Percentiles rank a stretch among this genome's conserved stretches.
Evolutionary conservation across 257 asterid species (phyloP).

Genomic region (Plectranthus barbatus): DNA sequence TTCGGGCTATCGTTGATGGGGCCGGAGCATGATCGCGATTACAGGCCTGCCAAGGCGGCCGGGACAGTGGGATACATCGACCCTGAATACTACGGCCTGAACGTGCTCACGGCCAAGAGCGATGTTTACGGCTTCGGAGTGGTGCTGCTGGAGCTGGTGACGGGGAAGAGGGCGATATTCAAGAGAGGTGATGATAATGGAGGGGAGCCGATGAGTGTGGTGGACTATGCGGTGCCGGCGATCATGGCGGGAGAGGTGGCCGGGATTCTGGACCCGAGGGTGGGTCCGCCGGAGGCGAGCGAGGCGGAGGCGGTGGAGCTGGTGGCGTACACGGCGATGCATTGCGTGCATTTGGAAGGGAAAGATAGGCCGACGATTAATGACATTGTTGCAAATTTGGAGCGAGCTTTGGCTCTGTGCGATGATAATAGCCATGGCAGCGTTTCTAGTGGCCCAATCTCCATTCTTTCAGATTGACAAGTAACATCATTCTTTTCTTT

Average conservation of each 20-base stretch:
- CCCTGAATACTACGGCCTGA: conserved; percentile 68
- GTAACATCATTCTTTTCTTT: conserved; percentile 1
- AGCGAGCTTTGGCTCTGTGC: conserved; percentile 61
- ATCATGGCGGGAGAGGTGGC: conserved; percentile 52
- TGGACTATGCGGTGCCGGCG: conserved; percentile 64
- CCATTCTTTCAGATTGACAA: conserved; percentile 52
- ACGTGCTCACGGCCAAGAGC: conserved; percentile 68
- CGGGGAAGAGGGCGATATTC: conserved; percentile 72
- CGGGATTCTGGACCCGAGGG: conserved; percentile 45
- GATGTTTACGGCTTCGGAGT: conserved; percentile 88
- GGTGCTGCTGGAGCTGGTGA: conserved; percentile 60
- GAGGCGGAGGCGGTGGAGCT: conserved; percentile 77
- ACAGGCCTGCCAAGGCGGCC: conserved; percentile 50
- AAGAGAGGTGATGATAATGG: conserved; percentile 28
- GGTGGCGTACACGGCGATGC: conserved; percentile 83
- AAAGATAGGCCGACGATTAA: conserved; percentile 72
- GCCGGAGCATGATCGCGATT: conserved; percentile 38
- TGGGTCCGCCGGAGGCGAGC: conserved; percentile 40
- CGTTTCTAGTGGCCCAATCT: conserved; percentile 60
- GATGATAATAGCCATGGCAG: conserved; percentile 68
- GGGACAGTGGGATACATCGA: conserved; percentile 85
- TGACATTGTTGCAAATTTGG: conserved; percentile 74
- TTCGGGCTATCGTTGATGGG: conserved; percentile 71
- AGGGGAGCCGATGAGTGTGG: conserved; percentile 49
- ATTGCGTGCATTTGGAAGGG: conserved; percentile 80